Conservation (phyloP, 768 basidiomycete species). For the Auricularia sp. region DNA sequence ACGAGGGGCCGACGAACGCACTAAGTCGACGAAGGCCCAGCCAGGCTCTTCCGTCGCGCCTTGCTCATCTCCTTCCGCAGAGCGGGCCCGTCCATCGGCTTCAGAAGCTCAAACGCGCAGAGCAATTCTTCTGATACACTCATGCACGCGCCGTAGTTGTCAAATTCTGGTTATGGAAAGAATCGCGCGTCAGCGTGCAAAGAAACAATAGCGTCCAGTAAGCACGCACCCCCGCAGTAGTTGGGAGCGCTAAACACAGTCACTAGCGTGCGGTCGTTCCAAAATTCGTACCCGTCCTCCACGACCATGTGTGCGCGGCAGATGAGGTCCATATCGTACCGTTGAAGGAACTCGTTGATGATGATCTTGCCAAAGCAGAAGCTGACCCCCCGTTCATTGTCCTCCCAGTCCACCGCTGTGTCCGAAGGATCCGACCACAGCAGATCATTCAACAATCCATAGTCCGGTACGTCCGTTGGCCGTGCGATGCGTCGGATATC, state of each 20-base stretch:
- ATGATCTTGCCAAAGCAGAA: constrained; percentile 98
- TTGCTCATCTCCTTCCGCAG: constrained; percentile 98
- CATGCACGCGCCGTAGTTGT: constrained; percentile 94
- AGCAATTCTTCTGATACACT: constrained; percentile 95
- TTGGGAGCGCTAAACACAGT: constrained; percentile 99
- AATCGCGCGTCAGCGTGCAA: constrained; percentile 12
- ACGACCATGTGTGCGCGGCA: constrained; percentile 99
- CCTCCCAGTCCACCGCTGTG: constrained; percentile 97
- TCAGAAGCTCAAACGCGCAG: constrained; percentile 94
- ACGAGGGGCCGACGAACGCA: neutral
- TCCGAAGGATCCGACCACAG: constrained; percentile 98
- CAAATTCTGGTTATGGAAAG: constrained; percentile 51
- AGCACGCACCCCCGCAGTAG: constrained; percentile 78
- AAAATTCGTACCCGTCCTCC: constrained; percentile 98
- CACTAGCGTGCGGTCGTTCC: constrained; percentile 96
- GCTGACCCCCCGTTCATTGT: constrained; percentile 97
- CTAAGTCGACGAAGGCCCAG: neutral
- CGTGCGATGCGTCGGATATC: constrained; percentile 97
- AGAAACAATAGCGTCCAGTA: constrained; percentile 5
- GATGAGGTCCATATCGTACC: constrained; percentile 98
- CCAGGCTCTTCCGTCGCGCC: constrained; percentile 90
- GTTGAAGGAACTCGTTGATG: constrained; percentile 89
- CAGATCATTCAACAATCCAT: constrained; percentile 91
- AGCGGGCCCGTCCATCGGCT: constrained; percentile 89
- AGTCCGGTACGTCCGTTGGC: constrained; percentile 97